These are phyloP conservation scores for Cryptococcus amylolentus DNA, from an alignment of 1,284 basidiomycete species.

Conservation along the genomic window DNA sequence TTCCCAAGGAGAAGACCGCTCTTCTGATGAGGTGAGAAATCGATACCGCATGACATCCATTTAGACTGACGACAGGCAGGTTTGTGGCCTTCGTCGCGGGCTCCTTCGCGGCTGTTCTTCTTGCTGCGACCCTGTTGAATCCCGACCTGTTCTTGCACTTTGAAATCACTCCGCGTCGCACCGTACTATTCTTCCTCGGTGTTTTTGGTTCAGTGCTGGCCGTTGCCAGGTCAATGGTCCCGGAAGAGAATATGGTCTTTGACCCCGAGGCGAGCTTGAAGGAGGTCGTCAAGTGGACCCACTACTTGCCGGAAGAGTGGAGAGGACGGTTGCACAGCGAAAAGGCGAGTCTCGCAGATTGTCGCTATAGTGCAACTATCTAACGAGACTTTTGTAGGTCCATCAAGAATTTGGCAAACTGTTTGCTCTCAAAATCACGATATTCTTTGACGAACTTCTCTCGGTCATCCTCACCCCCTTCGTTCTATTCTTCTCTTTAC, in stretches of 20 bases:
- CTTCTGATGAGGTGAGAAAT: slow-evolving; percentile 73
- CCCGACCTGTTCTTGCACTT: slow-evolving; percentile 89
- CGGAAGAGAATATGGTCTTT: slow-evolving; percentile 87
- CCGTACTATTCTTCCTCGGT: slow-evolving; percentile 87
- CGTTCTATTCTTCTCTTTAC: slow-evolving; percentile 87
- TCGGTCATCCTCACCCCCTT: slow-evolving; percentile 92
- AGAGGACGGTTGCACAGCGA: slow-evolving; percentile 83
- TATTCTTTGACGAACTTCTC: slow-evolving; percentile 81
- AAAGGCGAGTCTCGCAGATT: slow-evolving; percentile 54
- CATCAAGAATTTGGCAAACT: slow-evolving; percentile 84
- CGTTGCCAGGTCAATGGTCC: slow-evolving; percentile 84
- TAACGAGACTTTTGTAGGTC: slow-evolving; percentile 55
- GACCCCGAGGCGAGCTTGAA: slow-evolving; percentile 89
- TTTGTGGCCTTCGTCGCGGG: slow-evolving; percentile 95
- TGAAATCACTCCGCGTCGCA: slow-evolving; percentile 88
- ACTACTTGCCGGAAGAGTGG: slow-evolving; percentile 93
- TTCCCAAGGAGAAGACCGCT: slow-evolving; percentile 89
- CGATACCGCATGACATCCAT: background rate
- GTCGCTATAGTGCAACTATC: background rate
- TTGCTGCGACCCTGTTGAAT: slow-evolving; percentile 85
- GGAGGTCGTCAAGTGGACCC: slow-evolving; percentile 87
- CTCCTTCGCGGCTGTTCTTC: slow-evolving; percentile 89
- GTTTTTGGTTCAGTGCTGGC: slow-evolving; percentile 85
- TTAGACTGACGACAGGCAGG: slow-evolving; percentile 49
- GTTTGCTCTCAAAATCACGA: slow-evolving; percentile 80